Conservation (phyloP, 2,329 filamentous ascomycete species). For the Dryadomyces sulphureus region DNA sequence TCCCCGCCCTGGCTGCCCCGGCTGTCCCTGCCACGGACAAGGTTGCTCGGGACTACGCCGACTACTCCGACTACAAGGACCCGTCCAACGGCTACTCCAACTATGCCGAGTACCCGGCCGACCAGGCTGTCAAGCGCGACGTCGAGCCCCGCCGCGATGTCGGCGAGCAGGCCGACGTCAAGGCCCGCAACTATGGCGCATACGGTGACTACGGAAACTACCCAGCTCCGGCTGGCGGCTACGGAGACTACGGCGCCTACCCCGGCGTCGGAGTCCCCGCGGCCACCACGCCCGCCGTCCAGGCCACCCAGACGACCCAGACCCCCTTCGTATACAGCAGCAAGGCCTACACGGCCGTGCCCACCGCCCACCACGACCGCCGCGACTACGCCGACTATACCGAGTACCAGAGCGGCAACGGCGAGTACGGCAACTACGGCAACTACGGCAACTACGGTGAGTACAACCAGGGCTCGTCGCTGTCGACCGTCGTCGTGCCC, state of each 20-base stretch:
- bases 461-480: not conserved
- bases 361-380: not conserved
- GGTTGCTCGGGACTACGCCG: constrained; percentile 3
- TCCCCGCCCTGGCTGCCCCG: constrained; percentile 4
- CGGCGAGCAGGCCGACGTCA: no score
- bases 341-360: not conserved
- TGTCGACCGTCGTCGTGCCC: no score
- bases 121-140: no score
- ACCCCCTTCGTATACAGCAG: not conserved
- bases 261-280: no score
- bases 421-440: not conserved
- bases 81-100: constrained; percentile 2
- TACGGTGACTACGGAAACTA: not conserved
- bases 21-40: not conserved
- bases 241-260: not conserved
- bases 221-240: no score
- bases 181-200: no score
- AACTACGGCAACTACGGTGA: not conserved
- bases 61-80: constrained; percentile 6
- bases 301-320: not conserved
- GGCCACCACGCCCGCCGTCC: no score
- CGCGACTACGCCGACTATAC: not conserved
- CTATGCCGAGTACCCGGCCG: constrained; percentile 5
- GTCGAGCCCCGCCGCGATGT: no score
- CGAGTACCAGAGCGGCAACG: not conserved